phyloP scores from a whole-genome alignment of 1,284 basidiomycete genomes.

The Spongispora temasekensis region DNA sequence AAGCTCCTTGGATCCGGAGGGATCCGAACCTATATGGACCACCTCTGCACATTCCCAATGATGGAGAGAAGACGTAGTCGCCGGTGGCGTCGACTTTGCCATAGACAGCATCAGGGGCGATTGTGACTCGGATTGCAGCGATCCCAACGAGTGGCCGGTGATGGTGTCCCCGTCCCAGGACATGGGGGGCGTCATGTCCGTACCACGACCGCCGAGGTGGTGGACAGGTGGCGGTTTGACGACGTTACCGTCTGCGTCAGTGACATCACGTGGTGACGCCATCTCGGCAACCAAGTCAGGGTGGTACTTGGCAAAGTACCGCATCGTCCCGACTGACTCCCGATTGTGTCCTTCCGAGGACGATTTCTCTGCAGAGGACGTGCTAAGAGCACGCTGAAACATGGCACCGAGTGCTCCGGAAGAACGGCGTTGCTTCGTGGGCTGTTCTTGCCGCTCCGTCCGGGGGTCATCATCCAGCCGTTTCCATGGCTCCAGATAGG shows the following conservation, averaged over 20 bases:
- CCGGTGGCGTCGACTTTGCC: constrained; percentile 61
- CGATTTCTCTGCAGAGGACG: constrained; percentile 43
- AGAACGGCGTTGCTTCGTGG: constrained; percentile 41
- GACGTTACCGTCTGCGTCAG: constrained; percentile 13
- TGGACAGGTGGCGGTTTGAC: constrained; percentile 34
- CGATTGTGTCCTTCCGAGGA: constrained; percentile 30
- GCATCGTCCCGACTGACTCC: constrained; percentile 35
- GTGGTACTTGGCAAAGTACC: constrained; percentile 38
- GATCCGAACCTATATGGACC: constrained; percentile 37
- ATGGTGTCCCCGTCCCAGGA: constrained; percentile 60
- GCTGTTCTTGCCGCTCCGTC: constrained; percentile 37
- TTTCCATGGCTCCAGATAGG: constrained; percentile 45
- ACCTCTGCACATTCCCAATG: constrained; percentile 75
- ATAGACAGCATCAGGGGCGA: constrained; percentile 54
- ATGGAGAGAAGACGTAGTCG: constrained; percentile 51
- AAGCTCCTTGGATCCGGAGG: constrained; percentile 17
- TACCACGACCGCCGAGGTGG: constrained; percentile 43
- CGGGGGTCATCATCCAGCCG: constrained; percentile 47
- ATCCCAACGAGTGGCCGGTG: constrained; percentile 51
- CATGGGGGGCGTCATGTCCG: constrained; percentile 32
- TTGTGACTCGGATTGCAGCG: constrained; percentile 45
- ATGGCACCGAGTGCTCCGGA: constrained; percentile 51
- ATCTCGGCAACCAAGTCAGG: constrained; percentile 56
- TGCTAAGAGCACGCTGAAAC: constrained; percentile 50
- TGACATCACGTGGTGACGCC: constrained; percentile 30